Percentiles rank a stretch among this genome's conserved stretches.
These are phyloP conservation scores for Globisporangium camurandrum DNA, from an alignment of 352 stramenopile species.

Conservation along the genomic window DNA sequence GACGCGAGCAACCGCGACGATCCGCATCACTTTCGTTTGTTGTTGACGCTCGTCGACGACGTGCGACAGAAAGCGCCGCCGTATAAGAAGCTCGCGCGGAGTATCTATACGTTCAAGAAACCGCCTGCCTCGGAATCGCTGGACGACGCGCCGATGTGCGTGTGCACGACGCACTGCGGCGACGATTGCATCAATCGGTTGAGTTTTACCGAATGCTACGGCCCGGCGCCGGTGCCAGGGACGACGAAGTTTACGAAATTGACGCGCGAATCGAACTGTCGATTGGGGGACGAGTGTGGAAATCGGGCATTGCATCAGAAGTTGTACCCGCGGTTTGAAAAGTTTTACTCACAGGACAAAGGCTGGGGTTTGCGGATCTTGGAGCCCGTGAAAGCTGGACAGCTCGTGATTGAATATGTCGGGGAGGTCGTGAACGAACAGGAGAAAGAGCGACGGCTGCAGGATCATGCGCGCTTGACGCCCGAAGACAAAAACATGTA, in stretches of 20 bases:
- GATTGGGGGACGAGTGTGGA: constrained; percentile 83
- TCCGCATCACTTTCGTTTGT: constrained; percentile 76
- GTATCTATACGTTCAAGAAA: constrained; percentile 85
- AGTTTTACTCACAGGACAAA: constrained; percentile 82
- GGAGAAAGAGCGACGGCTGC: constrained; percentile 85
- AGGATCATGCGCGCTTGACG: constrained; percentile 75
- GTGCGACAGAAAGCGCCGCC: constrained; percentile 65
- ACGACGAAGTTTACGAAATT: constrained; percentile 61
- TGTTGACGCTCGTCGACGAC: constrained; percentile 56
- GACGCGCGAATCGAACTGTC: constrained; percentile 86
- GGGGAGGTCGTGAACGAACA: constrained; percentile 93
- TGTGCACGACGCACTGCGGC: constrained; percentile 71
- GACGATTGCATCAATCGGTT: constrained; percentile 93
- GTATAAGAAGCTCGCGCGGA: constrained; percentile 69
- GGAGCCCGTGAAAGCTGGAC: constrained; percentile 73
- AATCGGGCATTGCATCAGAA: constrained; percentile 88
- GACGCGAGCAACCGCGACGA: constrained; percentile 34
- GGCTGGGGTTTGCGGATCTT: constrained; percentile 86
- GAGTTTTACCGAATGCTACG: constrained; percentile 90
- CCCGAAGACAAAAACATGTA: constrained; percentile 96
- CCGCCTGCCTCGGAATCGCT: constrained; percentile 40
- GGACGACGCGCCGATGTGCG: constrained; percentile 71
- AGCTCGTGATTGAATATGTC: constrained; percentile 92
- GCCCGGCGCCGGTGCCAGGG: constrained; percentile 43
- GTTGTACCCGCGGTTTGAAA: constrained; percentile 61